These are phyloP conservation scores for Huntiella abstrusa DNA, from an alignment of 2,329 filamentous ascomycete genomes.

Conservation along the genomic window DNA sequence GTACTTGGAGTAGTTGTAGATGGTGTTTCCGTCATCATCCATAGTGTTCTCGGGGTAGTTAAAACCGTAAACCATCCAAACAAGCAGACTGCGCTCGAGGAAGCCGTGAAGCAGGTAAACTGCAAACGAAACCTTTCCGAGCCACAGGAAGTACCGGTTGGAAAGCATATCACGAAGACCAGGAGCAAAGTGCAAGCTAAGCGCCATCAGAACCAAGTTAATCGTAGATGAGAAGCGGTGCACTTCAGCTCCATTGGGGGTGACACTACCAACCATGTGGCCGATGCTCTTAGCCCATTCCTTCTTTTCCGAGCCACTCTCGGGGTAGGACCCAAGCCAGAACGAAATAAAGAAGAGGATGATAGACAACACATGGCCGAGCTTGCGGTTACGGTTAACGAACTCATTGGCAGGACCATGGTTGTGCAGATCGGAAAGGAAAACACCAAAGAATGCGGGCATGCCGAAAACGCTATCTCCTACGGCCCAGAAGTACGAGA, in stretches of 20 bases:
- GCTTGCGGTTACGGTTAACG: slow-evolving; percentile 25
- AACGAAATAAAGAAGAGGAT: slow-evolving; percentile 33
- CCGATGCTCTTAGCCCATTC: slow-evolving; percentile 33
- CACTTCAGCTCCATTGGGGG: slow-evolving; percentile 27
- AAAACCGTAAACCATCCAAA: slow-evolving; percentile 39
- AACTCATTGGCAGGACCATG: slow-evolving; percentile 29
- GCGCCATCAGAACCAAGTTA: slow-evolving; percentile 24
- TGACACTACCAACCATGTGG: slow-evolving; percentile 24
- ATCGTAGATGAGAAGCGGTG: slow-evolving; percentile 23
- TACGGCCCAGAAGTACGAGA: slow-evolving; percentile 28
- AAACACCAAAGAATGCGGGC: slow-evolving; percentile 43
- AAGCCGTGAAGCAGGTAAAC: slow-evolving; percentile 46
- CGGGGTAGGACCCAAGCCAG: slow-evolving; percentile 40
- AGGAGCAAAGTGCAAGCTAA: slow-evolving; percentile 34
- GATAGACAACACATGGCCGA: slow-evolving; percentile 25
- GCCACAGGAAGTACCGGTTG: slow-evolving; percentile 36
- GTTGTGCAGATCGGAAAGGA: slow-evolving; percentile 40
- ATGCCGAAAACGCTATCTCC: slow-evolving; percentile 27
- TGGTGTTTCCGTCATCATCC: slow-evolving; percentile 20
- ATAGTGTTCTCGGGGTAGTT: slow-evolving; percentile 19
- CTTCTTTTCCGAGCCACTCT: slow-evolving; percentile 32
- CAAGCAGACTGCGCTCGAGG: slow-evolving; percentile 37
- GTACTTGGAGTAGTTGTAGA: slow-evolving; percentile 21
- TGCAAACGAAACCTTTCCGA: slow-evolving; percentile 44
- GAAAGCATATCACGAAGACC: slow-evolving; percentile 32